These are phyloP conservation scores for Kazachstania sp. DNA, from an alignment of 1,139 yeast genomes.

Conservation along the genomic window DNA sequence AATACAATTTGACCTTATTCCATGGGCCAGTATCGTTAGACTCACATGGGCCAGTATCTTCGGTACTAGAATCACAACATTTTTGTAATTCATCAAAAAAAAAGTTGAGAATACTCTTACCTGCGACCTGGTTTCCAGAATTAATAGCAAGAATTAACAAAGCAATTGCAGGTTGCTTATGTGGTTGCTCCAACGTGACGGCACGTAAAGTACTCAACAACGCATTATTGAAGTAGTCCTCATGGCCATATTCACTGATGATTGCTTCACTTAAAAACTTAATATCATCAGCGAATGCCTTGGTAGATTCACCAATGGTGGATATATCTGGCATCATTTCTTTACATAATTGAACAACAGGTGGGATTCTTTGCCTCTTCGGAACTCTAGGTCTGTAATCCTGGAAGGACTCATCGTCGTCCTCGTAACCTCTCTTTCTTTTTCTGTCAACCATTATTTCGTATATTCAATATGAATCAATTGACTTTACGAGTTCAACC, in stretches of 20 bases:
- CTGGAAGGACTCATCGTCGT: constrained; percentile 26
- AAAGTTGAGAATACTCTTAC: constrained; percentile 61
- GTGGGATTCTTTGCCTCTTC: constrained; percentile 34
- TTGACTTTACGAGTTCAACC: not conserved
- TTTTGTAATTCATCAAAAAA: constrained; percentile 56
- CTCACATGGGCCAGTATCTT: constrained; percentile 17
- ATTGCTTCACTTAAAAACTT: constrained; percentile 59
- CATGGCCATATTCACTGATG: constrained; percentile 59
- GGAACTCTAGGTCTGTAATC: constrained; percentile 29
- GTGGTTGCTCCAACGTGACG: constrained; percentile 80
- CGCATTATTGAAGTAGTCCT: constrained; percentile 52
- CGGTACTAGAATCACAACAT: constrained; percentile 36
- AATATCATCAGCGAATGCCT: constrained; percentile 55
- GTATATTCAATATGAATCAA: not conserved
- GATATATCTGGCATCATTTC: constrained; percentile 46
- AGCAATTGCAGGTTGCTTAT: constrained; percentile 65
- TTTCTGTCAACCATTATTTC: constrained; percentile 23
- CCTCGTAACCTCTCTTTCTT: constrained; percentile 29
- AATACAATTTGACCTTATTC: constrained; percentile 59
- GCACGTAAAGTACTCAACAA: constrained; percentile 60
- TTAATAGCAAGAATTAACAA: constrained; percentile 65
- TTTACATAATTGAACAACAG: constrained; percentile 35
- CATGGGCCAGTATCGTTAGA: constrained; percentile 53
- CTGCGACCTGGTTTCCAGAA: constrained; percentile 57
- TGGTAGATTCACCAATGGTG: constrained; percentile 56